Base-by-base conservation (phyloP, 139 green algal species). In the Mychonastes homosphaera region DNA sequence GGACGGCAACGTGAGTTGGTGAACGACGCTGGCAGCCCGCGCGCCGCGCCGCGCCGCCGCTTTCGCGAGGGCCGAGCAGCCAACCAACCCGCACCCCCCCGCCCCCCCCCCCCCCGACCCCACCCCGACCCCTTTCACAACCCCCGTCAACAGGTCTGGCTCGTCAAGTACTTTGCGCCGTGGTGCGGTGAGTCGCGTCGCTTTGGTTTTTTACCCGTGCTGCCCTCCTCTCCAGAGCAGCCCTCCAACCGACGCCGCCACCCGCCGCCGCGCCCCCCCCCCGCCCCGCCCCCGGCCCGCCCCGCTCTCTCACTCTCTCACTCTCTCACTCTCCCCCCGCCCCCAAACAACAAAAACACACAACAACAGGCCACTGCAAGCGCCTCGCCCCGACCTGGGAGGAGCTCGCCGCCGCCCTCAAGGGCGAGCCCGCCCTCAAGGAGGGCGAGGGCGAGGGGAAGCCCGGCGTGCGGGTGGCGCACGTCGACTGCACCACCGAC, bases 321-420 rank as follows among this genome's bases (percentile, higher is more conserved):
- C 13, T 32, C 34, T 10, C 4, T 40, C 40, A 4, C 35, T 39
- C 35, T 49, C 27, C 15, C 13, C 36, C 8, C 12, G 12, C 33
- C 5, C 26, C 30, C 38, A 54, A 43, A 36, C 29, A 23, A 1
- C 26, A 9, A 48, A 21, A 4, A 32, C 16, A 19, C 30, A 43
- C 26, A 49, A 8, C 43, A 61, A 24, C 58, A 83, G 79, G 79
- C 5, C 80, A 87, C 72, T 87, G 80, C 77, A 87, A 87, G 80
- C 68, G 70, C 29, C 66, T 87, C 18, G 80, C 72, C 1, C 44
- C 53, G 21, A 71, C 67, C 15, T 87, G 77, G 77, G 64, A 69
- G 46, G 63, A 83, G 54, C 64, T 87, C 18, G 77, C 51, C 13
- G 61, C 61, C 7, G 48, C 44, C 0, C 65, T 72, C 27, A 74